Conservation (phyloP, 345 rosid species). For the Nasturtium officinale region DNA sequence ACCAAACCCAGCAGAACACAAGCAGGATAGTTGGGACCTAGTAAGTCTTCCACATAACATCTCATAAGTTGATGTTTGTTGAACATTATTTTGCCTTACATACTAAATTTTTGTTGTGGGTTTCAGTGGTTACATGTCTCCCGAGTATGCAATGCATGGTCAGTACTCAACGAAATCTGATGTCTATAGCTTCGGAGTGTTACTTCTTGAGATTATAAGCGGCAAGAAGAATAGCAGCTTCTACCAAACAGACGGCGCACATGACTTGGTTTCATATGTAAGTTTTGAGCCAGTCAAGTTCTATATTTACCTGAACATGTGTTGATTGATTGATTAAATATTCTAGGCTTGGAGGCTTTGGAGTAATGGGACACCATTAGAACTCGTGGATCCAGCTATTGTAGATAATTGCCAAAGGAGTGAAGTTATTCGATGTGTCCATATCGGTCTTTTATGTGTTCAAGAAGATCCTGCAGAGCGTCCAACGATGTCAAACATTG, state of each 20-base stretch:
- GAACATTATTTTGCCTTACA: not conserved
- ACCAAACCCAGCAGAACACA: slow-evolving; percentile 47
- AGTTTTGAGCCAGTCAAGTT: no score
- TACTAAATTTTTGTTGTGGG: slow-evolving; percentile 13
- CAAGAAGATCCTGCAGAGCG: slow-evolving; percentile 62
- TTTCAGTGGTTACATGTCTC: slow-evolving; percentile 51
- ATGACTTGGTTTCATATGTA: no score
- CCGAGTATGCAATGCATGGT: slow-evolving; percentile 48
- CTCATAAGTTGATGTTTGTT: not conserved
- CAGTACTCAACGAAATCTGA: slow-evolving; percentile 44
- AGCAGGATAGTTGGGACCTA: slow-evolving; percentile 56
- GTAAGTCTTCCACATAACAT: slow-evolving; percentile 43
- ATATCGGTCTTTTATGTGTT: slow-evolving; percentile 64
- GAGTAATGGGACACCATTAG: slow-evolving; percentile 50
- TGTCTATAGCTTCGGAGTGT: slow-evolving; percentile 45
- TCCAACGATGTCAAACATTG: slow-evolving; percentile 54
- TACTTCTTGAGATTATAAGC: slow-evolving; percentile 43
- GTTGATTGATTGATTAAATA: no score
- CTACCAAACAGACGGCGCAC: not conserved
- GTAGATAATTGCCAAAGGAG: slow-evolving; percentile 34
- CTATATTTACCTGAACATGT: no score
- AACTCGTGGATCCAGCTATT: slow-evolving; percentile 54
- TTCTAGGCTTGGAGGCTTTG: slow-evolving; percentile 59
- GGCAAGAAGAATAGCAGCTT: slow-evolving; percentile 39
- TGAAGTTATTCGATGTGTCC: slow-evolving; percentile 58